Evolutionary conservation across 192 early-diverging fungal genomes (phyloP).

Genomic region (Lunasporangiospora selenospora): DNA sequence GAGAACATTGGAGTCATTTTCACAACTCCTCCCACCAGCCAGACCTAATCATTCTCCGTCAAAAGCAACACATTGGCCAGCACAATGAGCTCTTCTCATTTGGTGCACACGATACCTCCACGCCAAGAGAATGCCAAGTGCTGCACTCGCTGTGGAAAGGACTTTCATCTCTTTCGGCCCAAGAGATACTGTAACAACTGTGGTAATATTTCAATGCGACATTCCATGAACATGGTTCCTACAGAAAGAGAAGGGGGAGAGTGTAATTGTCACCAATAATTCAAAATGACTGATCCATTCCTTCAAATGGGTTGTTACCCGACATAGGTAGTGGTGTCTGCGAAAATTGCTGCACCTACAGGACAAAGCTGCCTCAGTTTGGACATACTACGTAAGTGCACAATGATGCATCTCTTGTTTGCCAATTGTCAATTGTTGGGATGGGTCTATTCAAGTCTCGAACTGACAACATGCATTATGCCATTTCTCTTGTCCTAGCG

Average conservation of each 20-base stretch:
- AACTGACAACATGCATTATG: too few species aligned
- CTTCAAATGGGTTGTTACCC: not conserved
- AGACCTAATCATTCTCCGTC: too few species aligned
- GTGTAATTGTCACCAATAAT: too few species aligned
- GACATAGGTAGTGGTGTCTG: constrained; percentile 44
- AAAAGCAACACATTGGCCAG: too few species aligned
- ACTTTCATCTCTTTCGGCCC: constrained; percentile 45
- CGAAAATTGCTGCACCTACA: constrained; percentile 35
- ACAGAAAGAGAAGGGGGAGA: too few species aligned
- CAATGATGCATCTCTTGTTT: not conserved
- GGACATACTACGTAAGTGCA: constrained; percentile 40
- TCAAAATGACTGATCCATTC: too few species aligned
- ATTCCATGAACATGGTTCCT: too few species aligned
- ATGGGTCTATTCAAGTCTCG: too few species aligned
- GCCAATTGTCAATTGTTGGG: not conserved
- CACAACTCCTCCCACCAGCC: too few species aligned
- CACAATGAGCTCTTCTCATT: too few species aligned
- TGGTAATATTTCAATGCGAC: constrained; percentile 39
- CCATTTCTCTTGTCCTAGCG: constrained; percentile 8
- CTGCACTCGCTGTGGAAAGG: constrained; percentile 47
- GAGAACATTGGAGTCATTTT: too few species aligned
- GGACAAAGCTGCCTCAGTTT: constrained; percentile 39
- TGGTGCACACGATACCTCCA: too few species aligned
- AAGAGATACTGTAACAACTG: constrained; percentile 50
- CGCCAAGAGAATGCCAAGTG: constrained; percentile 27